Evolutionary conservation across 2,329 filamentous ascomycete genomes (phyloP).

Genomic region (Xylariaceae sp.): DNA sequence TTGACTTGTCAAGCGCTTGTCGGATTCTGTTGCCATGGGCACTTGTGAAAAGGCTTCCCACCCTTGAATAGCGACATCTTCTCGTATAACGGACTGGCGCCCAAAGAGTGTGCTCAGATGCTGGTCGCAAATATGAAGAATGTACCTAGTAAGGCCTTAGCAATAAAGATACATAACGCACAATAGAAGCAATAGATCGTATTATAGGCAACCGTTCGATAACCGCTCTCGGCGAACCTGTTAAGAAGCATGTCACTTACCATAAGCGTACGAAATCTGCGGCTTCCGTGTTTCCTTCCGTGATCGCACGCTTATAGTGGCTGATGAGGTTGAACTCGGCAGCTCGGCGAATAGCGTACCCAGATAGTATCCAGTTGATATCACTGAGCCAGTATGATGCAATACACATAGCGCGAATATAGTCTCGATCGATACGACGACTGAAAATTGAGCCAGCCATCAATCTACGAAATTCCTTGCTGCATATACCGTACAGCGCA

Average conservation of each 20-base stretch:
- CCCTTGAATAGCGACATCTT: constrained; percentile 62
- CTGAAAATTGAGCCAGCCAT: constrained; percentile 43
- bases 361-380: constrained; percentile 66
- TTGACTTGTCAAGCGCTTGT: constrained; percentile 63
- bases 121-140: constrained; percentile 60
- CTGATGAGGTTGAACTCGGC: constrained; percentile 54
- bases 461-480: constrained; percentile 29
- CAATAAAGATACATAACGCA: too few relatives aligned
- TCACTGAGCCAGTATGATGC: constrained; percentile 69
- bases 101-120: constrained; percentile 66
- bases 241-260: constrained; percentile 46
- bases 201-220: too few relatives aligned
- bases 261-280: constrained; percentile 63
- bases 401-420: constrained; percentile 64
- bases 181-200: too few relatives aligned
- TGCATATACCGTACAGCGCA: constrained; percentile 29
- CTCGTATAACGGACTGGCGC: constrained; percentile 62
- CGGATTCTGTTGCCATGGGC: constrained; percentile 57
- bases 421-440: constrained; percentile 49
- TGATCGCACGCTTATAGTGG: constrained; percentile 48
- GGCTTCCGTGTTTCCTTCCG: constrained; percentile 48
- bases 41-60: constrained; percentile 62
- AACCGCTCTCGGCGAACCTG: too few relatives aligned
- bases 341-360: constrained; percentile 56
- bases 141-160: too few relatives aligned